These are phyloP conservation scores for Elymus sibiricus DNA, from an alignment of 176 grass and related monocot genomes.

Conservation along the genomic window DNA sequence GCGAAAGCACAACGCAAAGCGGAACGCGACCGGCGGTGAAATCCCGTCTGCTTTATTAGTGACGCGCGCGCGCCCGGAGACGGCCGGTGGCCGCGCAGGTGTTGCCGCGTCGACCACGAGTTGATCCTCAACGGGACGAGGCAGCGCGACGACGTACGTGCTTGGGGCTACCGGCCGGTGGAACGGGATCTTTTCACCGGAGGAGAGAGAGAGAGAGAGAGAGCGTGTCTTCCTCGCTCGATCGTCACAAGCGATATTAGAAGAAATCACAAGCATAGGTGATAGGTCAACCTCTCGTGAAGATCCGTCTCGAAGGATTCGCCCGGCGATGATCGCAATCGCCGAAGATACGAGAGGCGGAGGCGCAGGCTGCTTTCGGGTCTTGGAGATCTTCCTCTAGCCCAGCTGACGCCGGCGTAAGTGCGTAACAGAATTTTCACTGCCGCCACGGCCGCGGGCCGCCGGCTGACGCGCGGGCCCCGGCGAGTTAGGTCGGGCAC, in stretches of 20 bases:
- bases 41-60: not conserved
- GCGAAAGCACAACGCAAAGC: not conserved
- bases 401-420: too few species aligned
- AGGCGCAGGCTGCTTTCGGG: not conserved
- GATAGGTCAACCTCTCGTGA: too few species aligned
- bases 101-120: not conserved
- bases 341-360: not conserved
- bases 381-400: too few species aligned
- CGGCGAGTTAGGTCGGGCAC: slow-evolving; percentile 6
- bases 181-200: not conserved
- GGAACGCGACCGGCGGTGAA: not conserved
- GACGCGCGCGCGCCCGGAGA: not conserved
- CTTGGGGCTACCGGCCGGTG: not conserved
- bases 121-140: not conserved
- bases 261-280: too few species aligned
- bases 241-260: too few species aligned
- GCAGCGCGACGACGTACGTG: slow-evolving; percentile 11
- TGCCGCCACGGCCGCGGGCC: too few species aligned
- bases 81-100: not conserved
- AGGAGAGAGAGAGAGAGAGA: too few species aligned
- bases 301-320: not conserved
- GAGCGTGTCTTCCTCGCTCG: not conserved
- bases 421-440: too few species aligned
- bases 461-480: slow-evolving; percentile 7
- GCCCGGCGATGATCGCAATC: too few species aligned